Conservation (phyloP, 225 moss, liverwort and hornwort genomes). For the Marchantia polymorpha region DNA sequence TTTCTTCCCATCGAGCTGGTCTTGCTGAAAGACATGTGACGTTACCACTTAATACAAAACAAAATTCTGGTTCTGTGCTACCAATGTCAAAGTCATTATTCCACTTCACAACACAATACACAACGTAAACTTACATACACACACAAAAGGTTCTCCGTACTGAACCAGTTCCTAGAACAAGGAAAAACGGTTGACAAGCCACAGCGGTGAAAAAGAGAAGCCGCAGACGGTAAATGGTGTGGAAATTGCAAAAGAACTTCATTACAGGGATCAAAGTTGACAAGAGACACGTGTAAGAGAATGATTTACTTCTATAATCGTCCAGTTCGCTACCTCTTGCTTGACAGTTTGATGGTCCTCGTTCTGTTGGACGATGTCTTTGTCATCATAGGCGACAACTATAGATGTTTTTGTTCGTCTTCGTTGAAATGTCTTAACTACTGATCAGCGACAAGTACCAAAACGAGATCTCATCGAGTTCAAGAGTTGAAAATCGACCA, state of each 20-base stretch:
- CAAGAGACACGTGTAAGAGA: neutral
- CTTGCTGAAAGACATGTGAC: constrained; percentile 16
- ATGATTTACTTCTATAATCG: neutral
- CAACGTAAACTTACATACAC: neutral
- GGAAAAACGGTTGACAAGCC: neutral
- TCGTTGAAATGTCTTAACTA: constrained; percentile 9
- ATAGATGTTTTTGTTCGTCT: constrained; percentile 24
- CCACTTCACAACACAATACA: neutral
- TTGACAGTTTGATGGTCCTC: constrained; percentile 4
- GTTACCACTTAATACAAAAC: neutral
- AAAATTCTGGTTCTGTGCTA: neutral
- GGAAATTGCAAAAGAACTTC: neutral
- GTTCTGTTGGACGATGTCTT: constrained; percentile 10
- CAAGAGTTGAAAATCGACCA: too few species aligned
- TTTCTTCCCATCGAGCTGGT: constrained; percentile 42
- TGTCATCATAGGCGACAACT: constrained; percentile 18
- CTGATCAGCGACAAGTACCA: neutral
- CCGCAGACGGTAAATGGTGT: too few species aligned
- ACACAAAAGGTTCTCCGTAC: neutral
- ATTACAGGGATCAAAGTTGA: neutral
- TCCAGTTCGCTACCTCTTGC: constrained; percentile 25
- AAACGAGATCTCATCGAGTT: neutral
- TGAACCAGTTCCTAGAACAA: constrained; percentile 14
- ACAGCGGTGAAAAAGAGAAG: too few species aligned
- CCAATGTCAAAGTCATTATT: too few species aligned